Base-by-base conservation (phyloP, 257 asterid species). In the Nicotiana obtusifolia region DNA sequence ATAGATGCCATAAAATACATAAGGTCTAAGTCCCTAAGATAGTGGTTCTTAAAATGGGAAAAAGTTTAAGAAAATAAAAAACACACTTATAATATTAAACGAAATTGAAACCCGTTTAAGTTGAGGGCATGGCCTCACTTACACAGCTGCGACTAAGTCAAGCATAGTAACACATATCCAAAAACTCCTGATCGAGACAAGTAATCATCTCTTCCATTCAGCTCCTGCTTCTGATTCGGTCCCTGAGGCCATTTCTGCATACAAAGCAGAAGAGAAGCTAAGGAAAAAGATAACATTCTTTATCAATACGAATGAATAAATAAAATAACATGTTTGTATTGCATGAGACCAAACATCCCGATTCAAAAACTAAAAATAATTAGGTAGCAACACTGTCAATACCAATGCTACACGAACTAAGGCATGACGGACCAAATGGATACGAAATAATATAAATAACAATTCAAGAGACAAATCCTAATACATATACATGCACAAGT, bases 181-280 rank as follows among this genome's bases (percentile, higher is more conserved):
- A 81, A 87, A 75, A 78, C 86, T 85, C 90, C 79, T 26, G 62
- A 75, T 14, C 26, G 62, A 49, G 41, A 75, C 26, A 79, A 65
- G 66, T 71, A 75, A 68, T 57, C 86, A 65, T 65, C 81, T 80
- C 81, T 78, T 61, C 64, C 86, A 69, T 24, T 93, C 90, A 90
- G 89, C 97, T 92, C 90, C 99, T 91, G 97, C 98, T 95, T 89
- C 99, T 90, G 90, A 93, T 95, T 62, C 98, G 90, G 4, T 93
- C 97, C 87, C 94, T 89, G 64, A 88, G 68, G 81, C 99, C 97
- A 83, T 92, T 93, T 79, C 99, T 95, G 97, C 84, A 85, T 75
- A 24, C 79, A 49, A 75, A 75, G 79, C 24, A 49, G 62, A 73
- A 47, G 61, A 24, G n/a, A 28, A 19, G 19, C 16, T 60, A 8